Evolutionary conservation across 2,329 filamentous ascomycete species (phyloP).

Genomic region (Tolypocladium tropicale): DNA sequence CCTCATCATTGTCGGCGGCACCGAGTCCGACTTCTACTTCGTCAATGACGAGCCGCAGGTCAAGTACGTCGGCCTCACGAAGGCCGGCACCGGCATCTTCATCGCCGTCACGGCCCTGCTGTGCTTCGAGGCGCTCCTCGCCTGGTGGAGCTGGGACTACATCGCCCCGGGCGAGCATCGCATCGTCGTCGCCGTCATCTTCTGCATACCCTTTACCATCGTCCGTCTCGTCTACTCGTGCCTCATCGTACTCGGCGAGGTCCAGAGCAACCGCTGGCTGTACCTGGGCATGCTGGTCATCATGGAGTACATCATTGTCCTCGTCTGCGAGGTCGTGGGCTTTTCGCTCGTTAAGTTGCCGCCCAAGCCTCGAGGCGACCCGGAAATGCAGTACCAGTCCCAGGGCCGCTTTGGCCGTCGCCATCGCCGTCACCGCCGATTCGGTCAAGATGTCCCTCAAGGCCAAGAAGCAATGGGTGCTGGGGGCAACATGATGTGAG

Average conservation of each 20-base stretch:
- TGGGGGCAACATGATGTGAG: background rate
- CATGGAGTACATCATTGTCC: conserved; percentile 21
- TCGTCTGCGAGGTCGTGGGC: conserved; percentile 19
- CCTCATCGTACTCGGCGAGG: conserved; percentile 15
- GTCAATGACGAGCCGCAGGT: conserved; percentile 12
- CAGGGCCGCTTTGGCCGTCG: no score
- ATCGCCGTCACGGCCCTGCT: conserved; percentile 28
- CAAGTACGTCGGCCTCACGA: conserved; percentile 15
- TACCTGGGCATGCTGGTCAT: conserved; percentile 21
- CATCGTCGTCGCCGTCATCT: conserved; percentile 34
- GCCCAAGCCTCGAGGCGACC: conserved; percentile 4
- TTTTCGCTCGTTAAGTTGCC: conserved; percentile 16
- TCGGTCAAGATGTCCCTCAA: no score
- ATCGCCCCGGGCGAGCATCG: conserved; percentile 42
- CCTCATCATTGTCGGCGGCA: conserved; percentile 21
- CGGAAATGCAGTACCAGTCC: conserved; percentile 3
- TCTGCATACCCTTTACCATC: conserved; percentile 21
- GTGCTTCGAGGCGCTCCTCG: conserved; percentile 28
- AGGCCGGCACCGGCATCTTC: conserved; percentile 17
- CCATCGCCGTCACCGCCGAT: no score
- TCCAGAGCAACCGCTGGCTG: conserved; percentile 16
- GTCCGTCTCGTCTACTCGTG: conserved; percentile 21
- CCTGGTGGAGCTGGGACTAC: conserved; percentile 25
- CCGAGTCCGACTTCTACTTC: conserved; percentile 12
- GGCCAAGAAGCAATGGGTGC: no score